A percentile compares a stretch with the other conserved stretches of the same genome.
Conservation (phyloP, 805 yeast species). For the Candida adriatica region DNA sequence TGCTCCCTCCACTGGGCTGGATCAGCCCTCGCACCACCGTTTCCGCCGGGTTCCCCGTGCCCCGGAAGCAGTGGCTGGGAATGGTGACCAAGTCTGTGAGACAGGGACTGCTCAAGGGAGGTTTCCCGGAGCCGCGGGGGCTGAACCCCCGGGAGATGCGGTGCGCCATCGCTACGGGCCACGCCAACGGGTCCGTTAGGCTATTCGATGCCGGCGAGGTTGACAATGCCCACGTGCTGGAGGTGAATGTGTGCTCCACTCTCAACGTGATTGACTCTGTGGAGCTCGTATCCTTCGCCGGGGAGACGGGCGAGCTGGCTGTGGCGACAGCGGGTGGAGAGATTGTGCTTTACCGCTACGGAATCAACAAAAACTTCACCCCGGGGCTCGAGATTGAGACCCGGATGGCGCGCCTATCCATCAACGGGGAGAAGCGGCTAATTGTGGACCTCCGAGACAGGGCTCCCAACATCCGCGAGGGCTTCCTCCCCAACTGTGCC, state of each 20-base stretch:
- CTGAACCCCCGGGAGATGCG: conserved; percentile 43
- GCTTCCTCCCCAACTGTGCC: conserved; percentile 52
- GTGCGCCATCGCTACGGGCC: conserved; percentile 74
- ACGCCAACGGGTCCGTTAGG: conserved; percentile 75
- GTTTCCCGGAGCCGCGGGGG: conserved; percentile 54
- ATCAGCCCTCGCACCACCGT: conserved; percentile 64
- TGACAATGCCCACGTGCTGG: conserved; percentile 51
- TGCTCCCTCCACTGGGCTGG: conserved; percentile 81
- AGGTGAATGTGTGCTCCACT: conserved; percentile 47
- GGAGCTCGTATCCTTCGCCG: conserved; percentile 61
- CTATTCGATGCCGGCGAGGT: conserved; percentile 80
- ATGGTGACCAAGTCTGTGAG: conserved; percentile 48
- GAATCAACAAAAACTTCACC: conserved; percentile 40
- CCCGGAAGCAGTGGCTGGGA: conserved; percentile 71
- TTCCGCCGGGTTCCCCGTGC: conserved; percentile 48
- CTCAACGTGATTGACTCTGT: conserved; percentile 43
- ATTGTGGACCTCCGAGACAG: conserved; percentile 48
- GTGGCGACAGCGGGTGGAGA: conserved; percentile 66
- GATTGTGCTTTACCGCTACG: conserved; percentile 68
- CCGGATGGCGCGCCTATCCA: conserved; percentile 24
- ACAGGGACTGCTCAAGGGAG: conserved; percentile 63
- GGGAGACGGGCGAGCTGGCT: conserved; percentile 69
- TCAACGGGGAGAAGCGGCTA: conserved; percentile 22
- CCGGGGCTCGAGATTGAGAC: conserved; percentile 29
- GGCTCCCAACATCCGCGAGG: conserved; percentile 47